Base-by-base conservation (phyloP, 768 basidiomycete genomes). In the Tylopilus felleus region DNA sequence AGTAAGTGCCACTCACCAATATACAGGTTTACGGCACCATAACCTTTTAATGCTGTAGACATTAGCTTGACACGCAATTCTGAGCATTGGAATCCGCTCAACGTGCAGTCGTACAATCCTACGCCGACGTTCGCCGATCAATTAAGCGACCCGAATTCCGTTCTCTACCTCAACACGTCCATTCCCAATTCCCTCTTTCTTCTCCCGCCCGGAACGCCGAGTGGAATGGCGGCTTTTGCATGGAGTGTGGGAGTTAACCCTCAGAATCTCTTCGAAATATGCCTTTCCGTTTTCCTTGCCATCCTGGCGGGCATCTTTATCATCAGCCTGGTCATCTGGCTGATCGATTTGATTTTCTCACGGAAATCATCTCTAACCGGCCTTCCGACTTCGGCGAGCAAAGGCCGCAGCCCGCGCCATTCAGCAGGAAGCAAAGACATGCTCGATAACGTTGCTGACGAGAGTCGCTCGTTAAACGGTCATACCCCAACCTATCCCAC, bases 151-250 rank as follows among this genome's bases (percentile, higher is more conserved):
- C 71, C 75, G 16, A 71, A 70, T 36, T 95, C 93, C 1, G 83
- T 88, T 10, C 76, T 99, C 28, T 98, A 82, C 72, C 78, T 98
- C 58, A 75, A 96, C 64, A 59, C 80, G 1, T 70, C 75, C 22
- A 75, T 81, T 16, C 80, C 86, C 19, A 97, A 97, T 64, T 73
- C 78, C 28, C 75, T 96, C 42, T 90, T 88, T 74, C 81, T 79
- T 53, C 81, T 90, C 52, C 86, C 88, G 9, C 61, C 73, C 13
- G 76, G 84, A 60, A 78, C 85, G 0, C 62, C 74, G 9, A 58
- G 61, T 8, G 96, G 96, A 3, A 84, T 99, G 42, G 75, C 82
- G 16, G 86, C 89, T 2, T 95, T 95, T 66, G 90, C 94, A 1
- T 86, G 85, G 65, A 80, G 90, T 13, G 74, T 96, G 39, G 97